These are phyloP conservation scores for thale cress (Arabidopsis thaliana) DNA, from an alignment of 345 rosid species.

Conservation along the genomic window TAIR10.1 NC_003074.8:10166001-10166500, in stretches of 20 bases:
- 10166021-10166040: neutral
- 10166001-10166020: neutral
- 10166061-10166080: neutral
- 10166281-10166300: constrained; percentile 49
- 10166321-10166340: constrained; percentile 61
- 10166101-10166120: neutral
- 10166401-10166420: neutral
- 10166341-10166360: neutral
- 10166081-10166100: neutral
- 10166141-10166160: too few relatives aligned
- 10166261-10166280: neutral
- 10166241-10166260: neutral
- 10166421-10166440: constrained; percentile 61
- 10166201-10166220: neutral
- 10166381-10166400: neutral
- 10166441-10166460: constrained; percentile 91
- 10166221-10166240: neutral
- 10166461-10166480: constrained; percentile 72
- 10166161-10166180: too few relatives aligned
- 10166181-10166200: too few relatives aligned
- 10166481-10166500: constrained; percentile 63
- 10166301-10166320: constrained; percentile 58
- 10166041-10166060: neutral
- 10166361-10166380: neutral
- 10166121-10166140: neutral